Evolutionary conservation across 768 basidiomycete species (phyloP).

Genomic region (Hortiboletus flavorubellus): DNA sequence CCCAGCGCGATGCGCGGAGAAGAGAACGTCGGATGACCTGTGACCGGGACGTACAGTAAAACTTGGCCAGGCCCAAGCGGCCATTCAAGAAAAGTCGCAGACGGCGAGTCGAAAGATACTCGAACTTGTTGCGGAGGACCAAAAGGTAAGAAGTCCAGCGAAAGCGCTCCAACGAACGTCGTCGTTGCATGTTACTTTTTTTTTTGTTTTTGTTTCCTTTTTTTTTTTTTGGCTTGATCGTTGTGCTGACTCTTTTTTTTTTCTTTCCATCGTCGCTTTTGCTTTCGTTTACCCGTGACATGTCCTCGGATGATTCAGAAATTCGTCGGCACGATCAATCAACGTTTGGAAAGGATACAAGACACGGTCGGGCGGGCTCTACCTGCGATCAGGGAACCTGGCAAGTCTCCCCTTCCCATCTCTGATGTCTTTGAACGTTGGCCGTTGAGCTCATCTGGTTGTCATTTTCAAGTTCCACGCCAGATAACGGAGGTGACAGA

Average conservation of each 20-base stretch:
- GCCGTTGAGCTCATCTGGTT: background rate
- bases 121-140: slow-evolving; percentile 15
- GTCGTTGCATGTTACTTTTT: background rate
- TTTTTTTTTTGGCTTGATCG: background rate
- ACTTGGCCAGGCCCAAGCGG: slow-evolving; percentile 11
- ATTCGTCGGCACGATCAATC: slow-evolving; percentile 10
- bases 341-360: slow-evolving; percentile 15
- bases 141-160: background rate
- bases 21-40: background rate
- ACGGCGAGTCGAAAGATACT: slow-evolving; percentile 13
- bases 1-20: no score
- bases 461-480: slow-evolving; percentile 7
- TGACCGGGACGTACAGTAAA: background rate
- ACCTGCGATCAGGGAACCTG: slow-evolving; percentile 12
- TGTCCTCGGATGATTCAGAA: background rate
- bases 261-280: no score
- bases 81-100: slow-evolving; percentile 18
- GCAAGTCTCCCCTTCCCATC: background rate
- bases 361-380: slow-evolving; percentile 7
- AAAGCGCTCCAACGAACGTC: background rate
- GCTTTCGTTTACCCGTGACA: background rate
- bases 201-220: background rate
- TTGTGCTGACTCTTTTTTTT: background rate
- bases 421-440: background rate
- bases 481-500: slow-evolving; percentile 9